These are phyloP conservation scores for Ettlia oleoabundans DNA, from an alignment of 139 green algal species.

Conservation along the genomic window DNA sequence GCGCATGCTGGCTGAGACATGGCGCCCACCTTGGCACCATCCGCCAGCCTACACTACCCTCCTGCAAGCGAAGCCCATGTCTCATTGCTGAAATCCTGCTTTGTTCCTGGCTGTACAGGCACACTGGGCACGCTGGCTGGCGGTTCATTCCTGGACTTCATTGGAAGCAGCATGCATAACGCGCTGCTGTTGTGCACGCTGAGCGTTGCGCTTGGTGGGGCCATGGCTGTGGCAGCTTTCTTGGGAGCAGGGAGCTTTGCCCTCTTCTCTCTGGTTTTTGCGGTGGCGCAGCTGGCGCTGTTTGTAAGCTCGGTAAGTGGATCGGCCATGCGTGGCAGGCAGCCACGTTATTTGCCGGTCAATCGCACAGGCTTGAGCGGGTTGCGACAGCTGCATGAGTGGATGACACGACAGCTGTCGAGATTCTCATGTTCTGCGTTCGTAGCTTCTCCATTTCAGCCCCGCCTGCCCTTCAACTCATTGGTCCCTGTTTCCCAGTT, in stretches of 20 bases:
- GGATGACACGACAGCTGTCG: no score
- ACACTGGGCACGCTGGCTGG: slow-evolving; percentile 80
- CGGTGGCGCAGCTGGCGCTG: slow-evolving; percentile 69
- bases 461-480: not conserved
- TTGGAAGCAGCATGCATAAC: slow-evolving; percentile 73
- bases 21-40: no score
- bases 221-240: slow-evolving; percentile 73
- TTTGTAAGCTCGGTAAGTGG: slow-evolving; percentile 73
- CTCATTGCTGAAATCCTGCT: no score
- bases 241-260: slow-evolving; percentile 45
- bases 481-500: not conserved
- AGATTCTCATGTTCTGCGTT: not conserved
- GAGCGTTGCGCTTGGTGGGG: slow-evolving; percentile 51
- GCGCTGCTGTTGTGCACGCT: slow-evolving; percentile 67
- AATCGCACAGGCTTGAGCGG: no score
- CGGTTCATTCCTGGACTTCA: slow-evolving; percentile 78
- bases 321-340: not conserved
- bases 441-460: not conserved
- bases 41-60: no score
- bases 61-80: no score
- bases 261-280: slow-evolving; percentile 70
- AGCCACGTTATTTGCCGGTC: no score
- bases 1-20: no score
- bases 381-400: no score
- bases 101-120: slow-evolving; percentile 40